These are phyloP conservation scores for Penicillium concentricum DNA, from an alignment of 2,329 filamentous ascomycete genomes.

Conservation along the genomic window DNA sequence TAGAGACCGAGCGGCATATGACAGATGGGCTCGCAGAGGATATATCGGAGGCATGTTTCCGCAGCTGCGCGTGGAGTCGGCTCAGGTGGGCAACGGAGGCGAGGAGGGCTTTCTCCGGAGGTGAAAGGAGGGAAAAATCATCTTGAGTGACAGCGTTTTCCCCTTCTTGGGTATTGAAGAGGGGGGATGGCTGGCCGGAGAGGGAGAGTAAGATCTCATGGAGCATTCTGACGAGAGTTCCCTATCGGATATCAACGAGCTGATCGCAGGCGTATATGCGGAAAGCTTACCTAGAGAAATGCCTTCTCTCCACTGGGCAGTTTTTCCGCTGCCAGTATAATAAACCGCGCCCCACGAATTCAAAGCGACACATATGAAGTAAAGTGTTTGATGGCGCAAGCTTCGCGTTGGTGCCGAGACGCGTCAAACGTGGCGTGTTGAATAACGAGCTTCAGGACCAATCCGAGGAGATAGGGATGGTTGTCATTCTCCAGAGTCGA, in stretches of 20 bases:
- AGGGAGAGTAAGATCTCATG: conserved; percentile 97
- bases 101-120: conserved; percentile 80
- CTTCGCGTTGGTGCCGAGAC: conserved; percentile 15
- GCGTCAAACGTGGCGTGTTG: conserved; percentile 8
- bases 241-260: not conserved
- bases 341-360: conserved; percentile 45
- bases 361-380: conserved; percentile 48
- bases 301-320: conserved; percentile 24
- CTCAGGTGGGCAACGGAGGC: conserved; percentile 74
- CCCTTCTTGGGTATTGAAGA: conserved; percentile 63
- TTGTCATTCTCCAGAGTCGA: not conserved
- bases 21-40: conserved; percentile 71
- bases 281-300: conserved; percentile 27
- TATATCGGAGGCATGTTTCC: conserved; percentile 65
- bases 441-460: not conserved
- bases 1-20: conserved; percentile 83
- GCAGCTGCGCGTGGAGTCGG: conserved; percentile 71
- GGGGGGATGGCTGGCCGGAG: conserved; percentile 86
- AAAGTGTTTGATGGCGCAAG: conserved; percentile 3
- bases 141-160: conserved; percentile 51
- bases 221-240: conserved; percentile 64
- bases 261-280: conserved; percentile 13
- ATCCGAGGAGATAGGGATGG: not conserved
- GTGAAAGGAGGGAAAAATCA: conserved; percentile 59
- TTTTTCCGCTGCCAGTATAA: conserved; percentile 42